Evolutionary conservation across 345 rosid genomes (phyloP).

Genomic region (Passiflora organensis): DNA sequence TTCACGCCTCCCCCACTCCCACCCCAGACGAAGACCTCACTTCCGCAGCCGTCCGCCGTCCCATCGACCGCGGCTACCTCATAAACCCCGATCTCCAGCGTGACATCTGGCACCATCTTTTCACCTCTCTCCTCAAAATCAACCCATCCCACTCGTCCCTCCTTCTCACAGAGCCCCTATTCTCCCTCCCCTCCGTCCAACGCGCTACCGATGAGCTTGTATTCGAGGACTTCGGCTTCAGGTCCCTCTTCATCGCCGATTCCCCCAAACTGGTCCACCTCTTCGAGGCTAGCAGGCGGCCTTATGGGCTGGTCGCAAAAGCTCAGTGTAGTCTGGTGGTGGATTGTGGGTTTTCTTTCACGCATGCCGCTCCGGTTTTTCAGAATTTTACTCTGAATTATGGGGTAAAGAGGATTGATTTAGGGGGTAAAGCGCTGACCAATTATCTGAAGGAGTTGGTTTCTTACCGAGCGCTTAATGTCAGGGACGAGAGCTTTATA

Average conservation of each 20-base stretch:
- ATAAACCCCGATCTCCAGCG: slow-evolving; percentile 83
- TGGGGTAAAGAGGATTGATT: slow-evolving; percentile 73
- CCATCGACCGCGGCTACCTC: slow-evolving; percentile 91
- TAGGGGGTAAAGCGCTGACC: slow-evolving; percentile 91
- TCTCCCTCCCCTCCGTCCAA: slow-evolving; percentile 63
- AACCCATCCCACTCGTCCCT: slow-evolving; percentile 56
- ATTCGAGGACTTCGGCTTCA: slow-evolving; percentile 85
- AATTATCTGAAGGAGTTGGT: slow-evolving; percentile 85
- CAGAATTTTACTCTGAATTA: slow-evolving; percentile 65
- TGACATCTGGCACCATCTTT: slow-evolving; percentile 83
- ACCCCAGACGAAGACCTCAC: slow-evolving; percentile 63
- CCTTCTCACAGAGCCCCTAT: slow-evolving; percentile 74
- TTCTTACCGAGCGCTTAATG: slow-evolving; percentile 70
- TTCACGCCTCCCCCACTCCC: slow-evolving; percentile 45
- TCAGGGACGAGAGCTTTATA: slow-evolving; percentile 76
- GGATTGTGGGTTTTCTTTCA: slow-evolving; percentile 85
- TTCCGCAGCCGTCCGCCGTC: slow-evolving; percentile 89
- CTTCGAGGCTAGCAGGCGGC: slow-evolving; percentile 68
- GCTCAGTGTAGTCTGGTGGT: slow-evolving; percentile 81
- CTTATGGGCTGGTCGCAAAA: slow-evolving; percentile 47
- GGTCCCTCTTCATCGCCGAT: slow-evolving; percentile 57
- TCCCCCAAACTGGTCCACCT: slow-evolving; percentile 74
- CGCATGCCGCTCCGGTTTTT: slow-evolving; percentile 77
- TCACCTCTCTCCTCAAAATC: slow-evolving; percentile 54
- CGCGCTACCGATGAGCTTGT: slow-evolving; percentile 84